Percentiles rank a stretch among this genome's conserved stretches.
phyloP scores from a whole-genome alignment of 2,329 filamentous ascomycete species.

The Aspergillus ustus region DNA sequence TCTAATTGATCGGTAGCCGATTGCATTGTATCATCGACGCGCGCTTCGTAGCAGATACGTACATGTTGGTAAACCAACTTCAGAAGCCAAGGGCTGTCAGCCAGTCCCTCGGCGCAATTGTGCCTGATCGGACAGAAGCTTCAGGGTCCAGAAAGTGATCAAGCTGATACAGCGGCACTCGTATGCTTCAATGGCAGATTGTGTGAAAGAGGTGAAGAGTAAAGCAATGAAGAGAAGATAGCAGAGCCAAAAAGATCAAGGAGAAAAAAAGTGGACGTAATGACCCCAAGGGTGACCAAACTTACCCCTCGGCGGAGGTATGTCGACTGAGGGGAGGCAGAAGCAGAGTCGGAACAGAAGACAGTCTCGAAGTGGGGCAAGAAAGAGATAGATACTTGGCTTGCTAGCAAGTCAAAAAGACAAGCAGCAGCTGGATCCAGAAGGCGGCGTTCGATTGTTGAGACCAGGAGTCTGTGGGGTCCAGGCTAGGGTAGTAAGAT shows the following conservation, averaged over 20 bases:
- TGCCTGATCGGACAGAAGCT: slow-evolving; percentile 9
- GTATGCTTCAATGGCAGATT: slow-evolving; percentile 9
- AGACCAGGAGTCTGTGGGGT: slow-evolving; percentile 12
- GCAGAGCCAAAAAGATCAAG: neutral
- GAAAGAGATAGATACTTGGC: slow-evolving; percentile 7
- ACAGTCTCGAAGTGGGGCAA: slow-evolving; percentile 16
- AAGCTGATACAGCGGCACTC: slow-evolving; percentile 4
- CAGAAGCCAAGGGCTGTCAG: slow-evolving; percentile 17
- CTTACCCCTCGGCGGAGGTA: slow-evolving; percentile 13
- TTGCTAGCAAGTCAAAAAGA: slow-evolving; percentile 8
- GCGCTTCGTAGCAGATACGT: slow-evolving; percentile 11
- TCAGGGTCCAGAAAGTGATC: neutral
- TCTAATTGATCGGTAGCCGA: neutral
- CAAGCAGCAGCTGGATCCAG: slow-evolving; percentile 8
- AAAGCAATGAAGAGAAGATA: neutral
- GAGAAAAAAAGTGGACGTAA: slow-evolving; percentile 4
- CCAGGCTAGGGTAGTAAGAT: slow-evolving; percentile 5
- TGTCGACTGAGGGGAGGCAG: slow-evolving; percentile 14
- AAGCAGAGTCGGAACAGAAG: slow-evolving; percentile 2
- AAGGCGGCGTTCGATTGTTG: slow-evolving; percentile 6
- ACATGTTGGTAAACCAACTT: slow-evolving; percentile 26
- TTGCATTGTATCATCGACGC: neutral
- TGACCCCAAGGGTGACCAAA: slow-evolving; percentile 4
- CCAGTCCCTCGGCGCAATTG: slow-evolving; percentile 16
- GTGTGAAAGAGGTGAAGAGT: neutral